Conservation (phyloP, 1,284 basidiomycete species). For the Cryptococcus amylolentus region DNA sequence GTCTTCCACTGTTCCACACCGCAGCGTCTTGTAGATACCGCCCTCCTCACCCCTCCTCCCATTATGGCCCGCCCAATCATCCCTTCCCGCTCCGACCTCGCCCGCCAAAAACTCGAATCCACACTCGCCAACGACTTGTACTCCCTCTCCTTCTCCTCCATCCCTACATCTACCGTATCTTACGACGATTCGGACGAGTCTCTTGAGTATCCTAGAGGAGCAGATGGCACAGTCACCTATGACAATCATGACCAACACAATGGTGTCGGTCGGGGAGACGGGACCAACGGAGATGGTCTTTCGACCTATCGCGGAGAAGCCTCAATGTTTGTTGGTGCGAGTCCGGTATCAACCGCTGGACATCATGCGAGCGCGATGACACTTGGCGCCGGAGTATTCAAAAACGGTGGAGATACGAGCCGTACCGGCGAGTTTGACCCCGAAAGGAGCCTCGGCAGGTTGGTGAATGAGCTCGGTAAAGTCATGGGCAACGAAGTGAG, state of each 20-base stretch:
- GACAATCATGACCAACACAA: too few species aligned
- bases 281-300: too few species aligned
- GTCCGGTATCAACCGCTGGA: conserved; percentile 67
- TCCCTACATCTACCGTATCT: conserved; percentile 16
- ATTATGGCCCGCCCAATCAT: conserved; percentile 25
- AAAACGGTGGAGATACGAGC: conserved; percentile 32
- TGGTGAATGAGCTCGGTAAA: conserved; percentile 42
- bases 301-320: conserved; percentile 1
- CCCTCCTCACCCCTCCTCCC: too few species aligned
- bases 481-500: conserved; percentile 33
- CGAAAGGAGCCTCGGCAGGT: conserved; percentile 67
- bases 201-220: neutral
- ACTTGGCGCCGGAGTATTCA: conserved; percentile 69
- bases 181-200: neutral
- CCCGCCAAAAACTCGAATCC: conserved; percentile 42
- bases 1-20: too few species aligned
- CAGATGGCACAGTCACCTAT: neutral
- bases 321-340: conserved; percentile 20
- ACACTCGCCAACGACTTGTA: conserved; percentile 45
- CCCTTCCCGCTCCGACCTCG: conserved; percentile 38
- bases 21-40: too few species aligned
- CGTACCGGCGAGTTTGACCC: conserved; percentile 71
- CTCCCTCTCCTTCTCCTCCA: conserved; percentile 37
- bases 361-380: conserved; percentile 83
- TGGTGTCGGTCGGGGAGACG: too few species aligned